A percentile compares a stretch with the other conserved stretches of the same genome.
phyloP scores from a whole-genome alignment of 306 rosid species.

The Erythrophleum fordii region DNA sequence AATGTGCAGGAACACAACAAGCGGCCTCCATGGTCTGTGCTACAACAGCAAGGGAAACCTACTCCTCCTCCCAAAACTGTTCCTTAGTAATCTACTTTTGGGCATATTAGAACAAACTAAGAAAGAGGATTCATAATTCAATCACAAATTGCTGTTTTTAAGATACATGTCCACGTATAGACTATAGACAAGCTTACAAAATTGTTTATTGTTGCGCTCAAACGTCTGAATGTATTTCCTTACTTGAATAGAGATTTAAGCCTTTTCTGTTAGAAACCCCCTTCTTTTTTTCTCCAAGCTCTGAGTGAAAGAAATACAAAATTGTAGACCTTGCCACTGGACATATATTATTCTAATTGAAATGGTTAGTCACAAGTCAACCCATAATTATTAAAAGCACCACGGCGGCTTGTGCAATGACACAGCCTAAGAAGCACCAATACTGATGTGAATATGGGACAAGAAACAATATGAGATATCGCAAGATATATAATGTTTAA shows the following conservation, averaged over 20 bases:
- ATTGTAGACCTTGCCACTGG: neutral
- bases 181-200: neutral
- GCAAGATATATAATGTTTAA: too few species aligned
- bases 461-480: too few species aligned
- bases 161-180: neutral
- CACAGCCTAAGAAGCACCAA: too few species aligned
- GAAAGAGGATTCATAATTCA: neutral
- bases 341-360: too few species aligned
- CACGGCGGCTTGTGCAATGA: too few species aligned
- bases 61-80: conserved; percentile 46
- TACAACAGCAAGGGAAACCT: conserved; percentile 74
- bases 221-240: neutral
- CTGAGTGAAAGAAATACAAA: neutral
- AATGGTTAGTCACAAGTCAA: too few species aligned
- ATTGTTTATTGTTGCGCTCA: neutral
- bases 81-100: conserved; percentile 36
- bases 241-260: neutral
- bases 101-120: conserved; percentile 16
- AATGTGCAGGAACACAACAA: conserved; percentile 69
- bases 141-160: neutral
- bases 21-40: conserved; percentile 87
- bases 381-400: too few species aligned
- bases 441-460: too few species aligned
- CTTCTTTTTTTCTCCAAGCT: too few species aligned
- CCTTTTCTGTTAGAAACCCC: neutral